phyloP scores from a whole-genome alignment of 345 rosid genomes.

The Eucalyptus polybractea region DNA sequence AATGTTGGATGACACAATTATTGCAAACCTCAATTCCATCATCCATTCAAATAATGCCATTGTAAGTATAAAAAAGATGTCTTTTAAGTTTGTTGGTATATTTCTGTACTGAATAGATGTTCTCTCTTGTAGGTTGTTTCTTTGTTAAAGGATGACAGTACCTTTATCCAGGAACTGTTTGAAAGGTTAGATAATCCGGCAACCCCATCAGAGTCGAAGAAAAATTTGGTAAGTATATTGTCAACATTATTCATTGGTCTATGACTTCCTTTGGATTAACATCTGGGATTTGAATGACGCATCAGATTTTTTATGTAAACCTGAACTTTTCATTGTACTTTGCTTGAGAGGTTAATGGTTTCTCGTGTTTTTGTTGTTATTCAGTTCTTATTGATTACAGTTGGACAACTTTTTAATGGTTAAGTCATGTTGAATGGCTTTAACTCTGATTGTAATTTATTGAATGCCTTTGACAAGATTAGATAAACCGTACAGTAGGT shows the following conservation, averaged over 20 bases:
- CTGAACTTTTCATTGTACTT: neutral
- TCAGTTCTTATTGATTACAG: neutral
- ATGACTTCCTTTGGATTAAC: neutral
- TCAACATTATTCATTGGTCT: neutral
- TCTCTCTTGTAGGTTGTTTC: conserved; percentile 53
- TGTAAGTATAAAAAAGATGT: conserved; percentile 32
- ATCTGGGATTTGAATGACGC: neutral
- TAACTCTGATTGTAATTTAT: neutral
- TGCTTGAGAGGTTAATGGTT: neutral
- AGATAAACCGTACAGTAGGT: neutral
- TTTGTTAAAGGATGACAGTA: conserved; percentile 63
- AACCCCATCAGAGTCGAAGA: conserved; percentile 62
- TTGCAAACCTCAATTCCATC: conserved; percentile 54
- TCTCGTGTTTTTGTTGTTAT: neutral
- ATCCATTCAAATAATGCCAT: conserved; percentile 61
- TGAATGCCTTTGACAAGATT: neutral
- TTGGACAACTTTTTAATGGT: neutral
- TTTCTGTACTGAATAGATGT: neutral
- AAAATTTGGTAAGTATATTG: conserved; percentile 61
- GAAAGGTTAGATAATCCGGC: conserved; percentile 53
- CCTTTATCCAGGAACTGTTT: conserved; percentile 85
- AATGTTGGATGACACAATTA: conserved; percentile 67
- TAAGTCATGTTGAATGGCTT: neutral
- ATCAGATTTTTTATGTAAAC: neutral
- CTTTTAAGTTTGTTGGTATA: neutral